Conservation (phyloP, 306 rosid species). For the Vigna reflexopilosa region DNA sequence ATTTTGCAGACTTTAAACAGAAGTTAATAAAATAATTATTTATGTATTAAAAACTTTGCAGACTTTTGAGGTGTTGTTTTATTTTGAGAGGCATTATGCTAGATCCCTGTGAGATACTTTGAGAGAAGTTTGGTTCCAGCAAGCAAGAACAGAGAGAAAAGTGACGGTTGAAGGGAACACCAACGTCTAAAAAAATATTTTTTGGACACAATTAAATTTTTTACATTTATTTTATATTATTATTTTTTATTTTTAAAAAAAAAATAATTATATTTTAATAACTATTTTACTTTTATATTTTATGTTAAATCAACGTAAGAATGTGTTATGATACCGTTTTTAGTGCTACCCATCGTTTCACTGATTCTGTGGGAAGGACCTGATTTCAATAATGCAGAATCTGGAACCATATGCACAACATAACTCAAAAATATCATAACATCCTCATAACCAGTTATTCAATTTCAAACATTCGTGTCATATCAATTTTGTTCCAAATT, state of each 20-base stretch:
- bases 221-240: too few relatives aligned
- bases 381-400: slow-evolving; percentile 33
- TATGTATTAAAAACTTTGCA: too few relatives aligned
- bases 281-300: too few relatives aligned
- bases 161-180: slow-evolving; percentile 11
- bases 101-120: not conserved
- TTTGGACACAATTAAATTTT: too few relatives aligned
- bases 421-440: slow-evolving; percentile 18
- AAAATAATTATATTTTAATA: too few relatives aligned
- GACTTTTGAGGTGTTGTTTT: not conserved
- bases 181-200: not conserved
- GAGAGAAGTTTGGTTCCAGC: not conserved
- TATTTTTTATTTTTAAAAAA: too few relatives aligned
- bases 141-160: not conserved
- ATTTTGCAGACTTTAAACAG: too few relatives aligned
- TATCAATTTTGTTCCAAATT: slow-evolving; percentile 5
- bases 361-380: not conserved
- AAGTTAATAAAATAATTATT: too few relatives aligned
- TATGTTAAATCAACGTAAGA: too few relatives aligned
- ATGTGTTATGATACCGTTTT: too few relatives aligned
- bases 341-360: not conserved
- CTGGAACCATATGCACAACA: slow-evolving; percentile 34
- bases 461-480: not conserved
- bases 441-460: slow-evolving; percentile 1
- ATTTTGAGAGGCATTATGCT: not conserved